Percentiles rank a stretch among this genome's conserved stretches.
These are phyloP conservation scores for Botryotinia globosa DNA, from an alignment of 2,329 filamentous ascomycete genomes.

Conservation along the genomic window DNA sequence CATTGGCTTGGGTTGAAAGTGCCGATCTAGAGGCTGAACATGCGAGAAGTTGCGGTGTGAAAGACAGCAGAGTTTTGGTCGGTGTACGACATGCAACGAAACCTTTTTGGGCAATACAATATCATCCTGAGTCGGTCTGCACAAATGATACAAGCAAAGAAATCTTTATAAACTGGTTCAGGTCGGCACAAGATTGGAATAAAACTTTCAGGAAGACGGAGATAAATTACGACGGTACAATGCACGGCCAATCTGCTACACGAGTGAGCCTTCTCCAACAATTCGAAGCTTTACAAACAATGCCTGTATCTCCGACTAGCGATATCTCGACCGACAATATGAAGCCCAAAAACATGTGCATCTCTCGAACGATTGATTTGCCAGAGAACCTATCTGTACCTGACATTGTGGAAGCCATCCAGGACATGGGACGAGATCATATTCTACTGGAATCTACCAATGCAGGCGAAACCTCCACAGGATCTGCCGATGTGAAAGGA, in stretches of 20 bases:
- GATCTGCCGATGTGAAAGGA: constrained; percentile 52
- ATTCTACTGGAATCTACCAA: constrained; percentile 61
- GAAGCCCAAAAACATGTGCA: constrained; percentile 39
- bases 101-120: constrained; percentile 68
- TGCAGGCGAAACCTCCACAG: constrained; percentile 46
- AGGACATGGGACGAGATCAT: constrained; percentile 42
- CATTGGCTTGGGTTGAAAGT: constrained; percentile 39
- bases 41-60: constrained; percentile 31
- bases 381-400: constrained; percentile 49
- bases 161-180: constrained; percentile 63
- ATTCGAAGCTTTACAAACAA: constrained; percentile 21
- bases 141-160: constrained; percentile 54
- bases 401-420: constrained; percentile 50
- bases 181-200: constrained; percentile 49
- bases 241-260: constrained; percentile 30
- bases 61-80: constrained; percentile 52
- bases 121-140: constrained; percentile 69
- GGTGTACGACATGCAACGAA: constrained; percentile 55
- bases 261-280: constrained; percentile 33
- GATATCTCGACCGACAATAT: constrained; percentile 11
- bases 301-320: constrained; percentile 13
- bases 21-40: constrained; percentile 28
- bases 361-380: constrained; percentile 45
- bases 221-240: constrained; percentile 16
- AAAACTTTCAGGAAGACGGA: constrained; percentile 16